phyloP scores from a whole-genome alignment of 441 rosid genomes.

The Heliophila coronopifolia region DNA sequence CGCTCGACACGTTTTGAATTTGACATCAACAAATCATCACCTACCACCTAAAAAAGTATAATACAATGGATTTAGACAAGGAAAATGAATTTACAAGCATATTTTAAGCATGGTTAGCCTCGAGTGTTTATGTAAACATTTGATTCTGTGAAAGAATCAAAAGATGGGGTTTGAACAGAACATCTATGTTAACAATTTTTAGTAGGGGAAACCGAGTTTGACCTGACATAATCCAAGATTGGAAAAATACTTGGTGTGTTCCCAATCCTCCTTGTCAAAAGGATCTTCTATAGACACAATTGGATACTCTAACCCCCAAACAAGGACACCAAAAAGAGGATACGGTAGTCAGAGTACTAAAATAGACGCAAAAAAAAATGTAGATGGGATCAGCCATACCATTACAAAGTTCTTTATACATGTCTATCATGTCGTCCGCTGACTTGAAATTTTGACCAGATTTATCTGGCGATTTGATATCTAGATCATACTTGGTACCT shows the following conservation, averaged over 20 bases:
- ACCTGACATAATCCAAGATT: slow-evolving; percentile 94
- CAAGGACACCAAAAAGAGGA: slow-evolving; percentile 11
- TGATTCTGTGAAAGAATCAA: background rate
- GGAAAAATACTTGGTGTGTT: slow-evolving; percentile 63
- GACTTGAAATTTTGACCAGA: slow-evolving; percentile 90
- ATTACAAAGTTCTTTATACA: slow-evolving; percentile 73
- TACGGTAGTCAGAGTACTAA: slow-evolving; percentile 6
- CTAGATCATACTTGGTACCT: slow-evolving; percentile 95
- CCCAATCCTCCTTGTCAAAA: slow-evolving; percentile 98
- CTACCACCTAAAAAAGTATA: slow-evolving; percentile 66
- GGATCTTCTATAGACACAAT: slow-evolving; percentile 93
- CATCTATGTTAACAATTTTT: slow-evolving; percentile 4
- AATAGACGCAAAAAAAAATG: slow-evolving; percentile 6
- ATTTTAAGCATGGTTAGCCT: background rate
- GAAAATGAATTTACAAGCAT: background rate
- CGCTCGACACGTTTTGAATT: slow-evolving; percentile 77
- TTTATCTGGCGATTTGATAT: slow-evolving; percentile 57
- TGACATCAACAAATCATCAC: slow-evolving; percentile 80
- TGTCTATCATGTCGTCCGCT: slow-evolving; percentile 87
- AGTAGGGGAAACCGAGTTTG: slow-evolving; percentile 23
- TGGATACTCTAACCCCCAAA: slow-evolving; percentile 62
- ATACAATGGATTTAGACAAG: slow-evolving; percentile 4
- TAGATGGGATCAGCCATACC: slow-evolving; percentile 41
- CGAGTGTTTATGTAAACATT: background rate
- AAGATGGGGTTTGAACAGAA: background rate